Base-by-base conservation (phyloP, 805 yeast species). In the Kluyveromyces lactis region DNA sequence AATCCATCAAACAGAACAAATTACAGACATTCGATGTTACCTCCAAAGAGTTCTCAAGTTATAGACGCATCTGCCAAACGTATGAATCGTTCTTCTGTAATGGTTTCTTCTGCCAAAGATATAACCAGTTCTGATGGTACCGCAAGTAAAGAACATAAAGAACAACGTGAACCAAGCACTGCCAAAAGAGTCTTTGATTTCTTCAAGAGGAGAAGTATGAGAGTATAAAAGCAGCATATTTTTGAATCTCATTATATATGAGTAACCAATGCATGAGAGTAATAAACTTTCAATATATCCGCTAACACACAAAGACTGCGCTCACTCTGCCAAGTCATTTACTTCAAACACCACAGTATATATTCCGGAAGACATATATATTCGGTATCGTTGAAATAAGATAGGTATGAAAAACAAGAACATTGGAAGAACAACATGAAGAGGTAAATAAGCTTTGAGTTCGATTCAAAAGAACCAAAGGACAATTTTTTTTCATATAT, bases 141-240 rank as follows among this genome's bases (percentile, higher is more conserved):
- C 5, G 18, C 26, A 4, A 8, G 16, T 4, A 24, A 13, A 6
- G 30, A 26, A 18, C 45, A 39, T 32, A 55, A 49, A 38, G 42
- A 49, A 17, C 56, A 51, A 40, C 76, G 72, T 48, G 85, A 79
- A 48, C 76, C 78, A 16, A 79, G 87, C 35, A 81, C 92, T 2
- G 86, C 92, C 4, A 76, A 79, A 54, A 77, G 77, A 51, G 87
- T 81, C 8, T 75, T 81, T 72, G 89, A 81, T 57, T 81, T 81
- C 56, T 81, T 81, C 66, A 80, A 80, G 55, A 72, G 89, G 61
- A 73, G 85, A 62, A 75, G 72, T 46, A 57, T 65, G 60, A 52
- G 58, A 44, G 24, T 52, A 13, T 41, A 33, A 34, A 15, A 7
- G 11, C 9, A 9, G 11, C 9, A 9, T 12, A 24, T 24, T 24